phyloP scores from a whole-genome alignment of 306 rosid genomes.

The Carpinus fangiana region DNA sequence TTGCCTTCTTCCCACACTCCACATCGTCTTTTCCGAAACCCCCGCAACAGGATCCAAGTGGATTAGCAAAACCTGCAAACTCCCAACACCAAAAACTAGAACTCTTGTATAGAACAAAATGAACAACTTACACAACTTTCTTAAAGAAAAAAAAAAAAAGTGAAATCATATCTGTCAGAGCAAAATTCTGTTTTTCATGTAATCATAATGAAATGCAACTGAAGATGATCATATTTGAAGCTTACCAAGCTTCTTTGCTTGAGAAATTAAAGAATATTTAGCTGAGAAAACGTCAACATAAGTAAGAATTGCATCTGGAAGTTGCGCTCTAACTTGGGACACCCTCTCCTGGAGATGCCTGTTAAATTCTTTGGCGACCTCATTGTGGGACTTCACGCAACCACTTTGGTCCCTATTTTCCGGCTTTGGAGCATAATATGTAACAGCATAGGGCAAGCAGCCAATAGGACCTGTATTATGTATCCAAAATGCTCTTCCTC shows the following conservation, averaged over 20 bases:
- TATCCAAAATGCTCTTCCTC: conserved; percentile 31
- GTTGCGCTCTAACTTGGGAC: conserved; percentile 10
- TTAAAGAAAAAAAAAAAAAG: too few species aligned
- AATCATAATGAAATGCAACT: not conserved
- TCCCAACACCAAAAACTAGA: not conserved
- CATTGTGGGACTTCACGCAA: conserved; percentile 28
- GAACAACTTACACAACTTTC: not conserved
- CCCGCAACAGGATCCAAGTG: conserved; percentile 34
- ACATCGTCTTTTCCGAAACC: conserved; percentile 14
- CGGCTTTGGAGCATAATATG: conserved; percentile 12
- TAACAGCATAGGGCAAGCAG: conserved; percentile 25
- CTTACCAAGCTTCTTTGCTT: conserved; percentile 30
- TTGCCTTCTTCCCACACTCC: conserved; percentile 26
- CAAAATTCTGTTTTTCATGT: not conserved
- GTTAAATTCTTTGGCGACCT: conserved; percentile 31
- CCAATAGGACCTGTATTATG: conserved; percentile 38
- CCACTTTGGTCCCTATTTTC: conserved; percentile 26
- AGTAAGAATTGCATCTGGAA: conserved; percentile 24
- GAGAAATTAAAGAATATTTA: conserved; percentile 28
- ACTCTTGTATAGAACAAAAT: not conserved
- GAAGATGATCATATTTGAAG: not conserved
- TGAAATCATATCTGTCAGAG: too few species aligned
- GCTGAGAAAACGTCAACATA: conserved; percentile 30
- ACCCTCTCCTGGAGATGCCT: conserved; percentile 21
- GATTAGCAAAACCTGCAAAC: conserved; percentile 26